Percentiles rank a stretch among this genome's conserved stretches.
Conservation (phyloP, 495 filamentous ascomycete species). For the Symbiotaphrina buchneri region DNA sequence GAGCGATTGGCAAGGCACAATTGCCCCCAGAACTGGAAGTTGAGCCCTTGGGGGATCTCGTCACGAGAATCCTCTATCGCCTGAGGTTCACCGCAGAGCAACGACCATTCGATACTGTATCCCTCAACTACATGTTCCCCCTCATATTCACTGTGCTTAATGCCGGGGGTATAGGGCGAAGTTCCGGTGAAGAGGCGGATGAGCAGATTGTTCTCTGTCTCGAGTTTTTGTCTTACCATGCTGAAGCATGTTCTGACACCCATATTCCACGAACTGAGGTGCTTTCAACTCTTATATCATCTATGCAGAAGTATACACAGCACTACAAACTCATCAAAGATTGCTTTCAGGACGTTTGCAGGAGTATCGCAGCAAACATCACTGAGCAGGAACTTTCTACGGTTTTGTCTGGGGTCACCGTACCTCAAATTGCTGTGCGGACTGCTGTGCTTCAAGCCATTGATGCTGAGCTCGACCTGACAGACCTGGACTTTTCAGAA, state of each 20-base stretch:
- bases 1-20: conserved; percentile 48
- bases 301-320: conserved; percentile 75
- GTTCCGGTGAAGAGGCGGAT: conserved; percentile 52
- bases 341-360: conserved; percentile 61
- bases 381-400: conserved; percentile 39
- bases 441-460: conserved; percentile 81
- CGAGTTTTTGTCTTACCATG: conserved; percentile 81
- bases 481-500: conserved; percentile 58
- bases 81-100: conserved; percentile 81
- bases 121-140: conserved; percentile 70
- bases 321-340: conserved; percentile 92
- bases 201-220: conserved; percentile 71
- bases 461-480: conserved; percentile 69
- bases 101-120: conserved; percentile 66
- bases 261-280: conserved; percentile 54
- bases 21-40: conserved; percentile 45
- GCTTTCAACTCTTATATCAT: conserved; percentile 40
- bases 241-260: conserved; percentile 30
- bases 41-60: conserved; percentile 65
- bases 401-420: conserved; percentile 51
- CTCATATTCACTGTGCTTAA: conserved; percentile 52
- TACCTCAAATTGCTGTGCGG: conserved; percentile 55
- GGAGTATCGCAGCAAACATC: conserved; percentile 59
- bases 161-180: conserved; percentile 53
- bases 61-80: conserved; percentile 78